phyloP scores from a whole-genome alignment of 768 basidiomycete genomes.

The Antrodiella citrinella region DNA sequence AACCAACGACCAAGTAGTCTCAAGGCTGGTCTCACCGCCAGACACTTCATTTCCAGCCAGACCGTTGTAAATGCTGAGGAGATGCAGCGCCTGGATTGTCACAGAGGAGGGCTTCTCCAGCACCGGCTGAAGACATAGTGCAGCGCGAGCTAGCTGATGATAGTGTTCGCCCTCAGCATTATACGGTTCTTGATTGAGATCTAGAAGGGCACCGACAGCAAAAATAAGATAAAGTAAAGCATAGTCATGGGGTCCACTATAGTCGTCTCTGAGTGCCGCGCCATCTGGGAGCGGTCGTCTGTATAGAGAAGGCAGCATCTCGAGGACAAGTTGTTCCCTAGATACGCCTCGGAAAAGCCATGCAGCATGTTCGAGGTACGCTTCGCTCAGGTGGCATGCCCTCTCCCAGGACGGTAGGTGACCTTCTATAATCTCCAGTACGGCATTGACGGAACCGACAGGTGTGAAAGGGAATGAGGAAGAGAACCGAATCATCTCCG shows the following conservation, averaged over 20 bases:
- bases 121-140: constrained; percentile 59
- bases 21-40: constrained; percentile 49
- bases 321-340: constrained; percentile 50
- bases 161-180: constrained; percentile 43
- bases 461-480: constrained; percentile 60
- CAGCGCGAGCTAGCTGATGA: constrained; percentile 56
- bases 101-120: constrained; percentile 64
- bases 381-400: constrained; percentile 35
- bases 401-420: constrained; percentile 48
- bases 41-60: constrained; percentile 57
- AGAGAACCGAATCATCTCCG: constrained; percentile 40
- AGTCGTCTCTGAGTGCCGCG: constrained; percentile 23
- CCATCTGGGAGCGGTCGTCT: constrained; percentile 12
- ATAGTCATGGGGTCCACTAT: constrained; percentile 28
- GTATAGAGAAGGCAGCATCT: constrained; percentile 56
- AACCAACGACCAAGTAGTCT: constrained; percentile 30
- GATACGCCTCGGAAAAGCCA: constrained; percentile 48
- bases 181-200: constrained; percentile 22
- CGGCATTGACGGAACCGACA: constrained; percentile 36
- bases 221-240: constrained; percentile 25
- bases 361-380: constrained; percentile 38
- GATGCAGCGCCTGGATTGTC: constrained; percentile 61
- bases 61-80: constrained; percentile 62
- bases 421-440: constrained; percentile 41
- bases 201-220: constrained; percentile 23